Conservation (phyloP, 768 basidiomycete genomes). For the Gymnopilus dilepis region DNA sequence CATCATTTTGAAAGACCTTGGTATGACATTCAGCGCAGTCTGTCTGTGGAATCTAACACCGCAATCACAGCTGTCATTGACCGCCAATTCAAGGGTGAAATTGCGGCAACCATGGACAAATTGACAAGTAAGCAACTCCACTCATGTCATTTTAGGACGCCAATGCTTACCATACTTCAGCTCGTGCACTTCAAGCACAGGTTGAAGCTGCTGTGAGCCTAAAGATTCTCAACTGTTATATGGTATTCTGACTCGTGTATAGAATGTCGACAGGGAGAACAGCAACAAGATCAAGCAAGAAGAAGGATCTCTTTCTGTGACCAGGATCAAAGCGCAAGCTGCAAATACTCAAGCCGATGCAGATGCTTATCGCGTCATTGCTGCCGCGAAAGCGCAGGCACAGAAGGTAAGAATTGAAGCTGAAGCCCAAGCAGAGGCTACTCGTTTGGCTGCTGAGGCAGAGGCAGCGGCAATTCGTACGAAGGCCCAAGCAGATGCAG, state of each 20-base stretch:
- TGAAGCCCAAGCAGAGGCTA: slow-evolving; percentile 79
- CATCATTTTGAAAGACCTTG: slow-evolving; percentile 81
- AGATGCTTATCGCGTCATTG: slow-evolving; percentile 74
- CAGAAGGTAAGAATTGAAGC: slow-evolving; percentile 75
- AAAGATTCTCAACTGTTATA: neutral
- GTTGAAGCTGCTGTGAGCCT: slow-evolving; percentile 79
- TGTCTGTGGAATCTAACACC: neutral
- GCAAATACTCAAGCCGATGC: slow-evolving; percentile 73
- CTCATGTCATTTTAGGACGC: neutral
- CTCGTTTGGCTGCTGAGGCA: slow-evolving; percentile 74
- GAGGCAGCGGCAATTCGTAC: slow-evolving; percentile 72
- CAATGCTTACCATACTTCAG: slow-evolving; percentile 34
- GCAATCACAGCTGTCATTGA: slow-evolving; percentile 72
- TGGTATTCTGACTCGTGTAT: neutral
- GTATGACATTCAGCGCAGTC: slow-evolving; percentile 37
- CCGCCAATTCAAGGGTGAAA: slow-evolving; percentile 88
- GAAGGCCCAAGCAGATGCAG: slow-evolving; percentile 66
- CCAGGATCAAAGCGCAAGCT: slow-evolving; percentile 74
- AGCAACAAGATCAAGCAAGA: slow-evolving; percentile 88
- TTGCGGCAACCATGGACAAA: slow-evolving; percentile 85
- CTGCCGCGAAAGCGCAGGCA: slow-evolving; percentile 77
- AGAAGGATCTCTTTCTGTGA: slow-evolving; percentile 78
- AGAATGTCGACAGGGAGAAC: slow-evolving; percentile 89
- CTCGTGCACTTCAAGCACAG: slow-evolving; percentile 83
- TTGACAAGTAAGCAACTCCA: slow-evolving; percentile 51